Conservation (phyloP, 345 rosid species). For the Pistacia integerrima region DNA sequence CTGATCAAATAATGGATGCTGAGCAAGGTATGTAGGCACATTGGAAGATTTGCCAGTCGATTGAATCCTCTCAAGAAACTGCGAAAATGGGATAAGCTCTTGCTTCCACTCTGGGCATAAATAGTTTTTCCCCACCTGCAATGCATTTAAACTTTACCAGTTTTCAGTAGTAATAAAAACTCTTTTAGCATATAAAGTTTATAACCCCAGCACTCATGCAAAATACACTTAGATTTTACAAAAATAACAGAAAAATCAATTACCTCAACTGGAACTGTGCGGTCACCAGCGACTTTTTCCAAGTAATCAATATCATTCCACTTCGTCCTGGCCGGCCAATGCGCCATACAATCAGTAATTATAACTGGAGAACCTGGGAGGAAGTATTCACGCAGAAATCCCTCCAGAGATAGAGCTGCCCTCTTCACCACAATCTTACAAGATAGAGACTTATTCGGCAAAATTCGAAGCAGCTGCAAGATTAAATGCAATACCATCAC, state of each 20-base stretch:
- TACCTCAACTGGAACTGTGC: slow-evolving; percentile 99
- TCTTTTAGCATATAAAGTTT: no score
- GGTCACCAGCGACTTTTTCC: slow-evolving; percentile 71
- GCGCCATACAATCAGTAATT: slow-evolving; percentile 83
- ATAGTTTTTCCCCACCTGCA: slow-evolving; percentile 96
- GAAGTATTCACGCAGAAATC: slow-evolving; percentile 71
- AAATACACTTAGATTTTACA: no score
- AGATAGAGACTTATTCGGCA: slow-evolving; percentile 70
- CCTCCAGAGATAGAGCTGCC: slow-evolving; percentile 78
- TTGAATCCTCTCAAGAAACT: slow-evolving; percentile 82
- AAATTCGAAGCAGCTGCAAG: slow-evolving; percentile 54
- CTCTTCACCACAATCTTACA: slow-evolving; percentile 68
- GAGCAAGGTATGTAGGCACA: slow-evolving; percentile 85
- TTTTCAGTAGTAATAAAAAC: slow-evolving; percentile 37
- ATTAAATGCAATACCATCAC: slow-evolving; percentile 8
- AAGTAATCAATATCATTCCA: slow-evolving; percentile 91
- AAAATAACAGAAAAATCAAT: slow-evolving; percentile 29
- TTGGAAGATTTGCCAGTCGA: slow-evolving; percentile 44
- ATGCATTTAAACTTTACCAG: slow-evolving; percentile 64
- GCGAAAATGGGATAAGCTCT: slow-evolving; percentile 88
- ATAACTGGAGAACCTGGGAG: slow-evolving; percentile 74
- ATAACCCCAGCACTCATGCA: no score
- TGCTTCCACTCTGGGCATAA: slow-evolving; percentile 94
- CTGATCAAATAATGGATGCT: slow-evolving; percentile 96
- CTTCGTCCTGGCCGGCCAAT: slow-evolving; percentile 90